A percentile compares a stretch with the other conserved stretches of the same genome.
These are phyloP conservation scores for Porpolomopsis calyptriformis DNA, from an alignment of 768 basidiomycete species.

Conservation along the genomic window DNA sequence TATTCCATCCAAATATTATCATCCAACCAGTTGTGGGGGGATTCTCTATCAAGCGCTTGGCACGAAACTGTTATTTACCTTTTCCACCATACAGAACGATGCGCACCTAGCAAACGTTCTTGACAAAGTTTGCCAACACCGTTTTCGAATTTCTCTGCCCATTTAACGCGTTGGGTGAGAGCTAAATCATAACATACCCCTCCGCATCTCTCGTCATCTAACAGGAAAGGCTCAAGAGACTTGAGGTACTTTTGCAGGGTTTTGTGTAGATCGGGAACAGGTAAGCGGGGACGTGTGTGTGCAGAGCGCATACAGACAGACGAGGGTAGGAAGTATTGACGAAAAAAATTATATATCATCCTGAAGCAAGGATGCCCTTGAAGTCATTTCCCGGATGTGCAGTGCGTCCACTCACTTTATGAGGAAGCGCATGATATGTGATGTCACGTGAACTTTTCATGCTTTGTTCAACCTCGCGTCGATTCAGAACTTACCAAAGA, in stretches of 20 bases:
- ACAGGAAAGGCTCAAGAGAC: constrained; percentile 68
- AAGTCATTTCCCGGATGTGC: too few relatives aligned
- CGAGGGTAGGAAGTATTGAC: not conserved
- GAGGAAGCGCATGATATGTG: not conserved
- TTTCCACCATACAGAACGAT: too few relatives aligned
- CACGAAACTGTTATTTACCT: constrained; percentile 10
- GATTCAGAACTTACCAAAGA: not conserved
- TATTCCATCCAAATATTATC: constrained; percentile 88
- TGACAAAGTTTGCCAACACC: constrained; percentile 64
- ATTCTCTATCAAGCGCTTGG: constrained; percentile 67
- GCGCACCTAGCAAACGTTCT: constrained; percentile 58
- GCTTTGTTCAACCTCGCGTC: not conserved
- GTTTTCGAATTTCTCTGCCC: constrained; percentile 58
- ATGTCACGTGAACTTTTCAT: constrained; percentile 10
- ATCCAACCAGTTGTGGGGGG: constrained; percentile 88
- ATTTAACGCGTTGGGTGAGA: constrained; percentile 42
- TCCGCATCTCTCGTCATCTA: constrained; percentile 58
- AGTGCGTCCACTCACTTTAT: not conserved
- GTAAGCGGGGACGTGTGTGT: constrained; percentile 53
- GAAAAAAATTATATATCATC: constrained; percentile 2
- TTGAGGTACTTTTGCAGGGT: constrained; percentile 71
- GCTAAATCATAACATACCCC: constrained; percentile 41
- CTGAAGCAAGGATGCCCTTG: not conserved
- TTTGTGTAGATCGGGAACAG: constrained; percentile 67
- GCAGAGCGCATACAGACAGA: constrained; percentile 14